Conservation (phyloP, 2,329 filamentous ascomycete genomes). For the Colletotrichum lindemuthianum region DNA sequence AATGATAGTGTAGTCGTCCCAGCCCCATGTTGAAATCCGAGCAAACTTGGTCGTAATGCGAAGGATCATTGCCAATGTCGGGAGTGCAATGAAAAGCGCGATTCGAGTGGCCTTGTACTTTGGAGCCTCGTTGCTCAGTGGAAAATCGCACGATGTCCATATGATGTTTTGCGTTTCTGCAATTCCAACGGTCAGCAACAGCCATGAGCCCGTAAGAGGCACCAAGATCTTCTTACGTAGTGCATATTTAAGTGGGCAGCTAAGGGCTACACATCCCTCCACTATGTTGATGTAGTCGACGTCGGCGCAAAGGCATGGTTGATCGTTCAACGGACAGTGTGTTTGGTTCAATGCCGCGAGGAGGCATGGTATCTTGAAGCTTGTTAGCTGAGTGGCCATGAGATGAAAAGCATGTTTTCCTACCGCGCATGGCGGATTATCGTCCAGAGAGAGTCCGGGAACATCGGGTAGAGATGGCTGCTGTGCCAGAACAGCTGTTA, state of each 20-base stretch:
- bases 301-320: constrained; percentile 23
- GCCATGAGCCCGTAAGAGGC: neutral
- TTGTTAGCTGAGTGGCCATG: neutral
- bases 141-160: neutral
- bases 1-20: constrained; percentile 1
- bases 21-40: constrained; percentile 8
- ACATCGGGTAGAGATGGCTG: neutral
- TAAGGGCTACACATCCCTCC: constrained; percentile 4
- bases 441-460: constrained; percentile 5
- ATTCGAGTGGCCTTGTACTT: neutral
- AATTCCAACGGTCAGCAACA: neutral
- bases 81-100: neutral
- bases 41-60: neutral
- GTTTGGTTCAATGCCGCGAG: constrained; percentile 7
- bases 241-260: constrained; percentile 24
- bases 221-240: neutral
- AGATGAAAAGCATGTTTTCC: neutral
- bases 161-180: constrained; percentile 13
- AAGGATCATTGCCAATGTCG: constrained; percentile 2
- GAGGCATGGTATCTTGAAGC: constrained; percentile 20
- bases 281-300: constrained; percentile 1
- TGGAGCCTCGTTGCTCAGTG: neutral
- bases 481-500: constrained; percentile 11
- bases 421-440: constrained; percentile 23
- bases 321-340: constrained; percentile 2